Conservation (phyloP, 257 asterid genomes). For the Rhazya stricta region DNA sequence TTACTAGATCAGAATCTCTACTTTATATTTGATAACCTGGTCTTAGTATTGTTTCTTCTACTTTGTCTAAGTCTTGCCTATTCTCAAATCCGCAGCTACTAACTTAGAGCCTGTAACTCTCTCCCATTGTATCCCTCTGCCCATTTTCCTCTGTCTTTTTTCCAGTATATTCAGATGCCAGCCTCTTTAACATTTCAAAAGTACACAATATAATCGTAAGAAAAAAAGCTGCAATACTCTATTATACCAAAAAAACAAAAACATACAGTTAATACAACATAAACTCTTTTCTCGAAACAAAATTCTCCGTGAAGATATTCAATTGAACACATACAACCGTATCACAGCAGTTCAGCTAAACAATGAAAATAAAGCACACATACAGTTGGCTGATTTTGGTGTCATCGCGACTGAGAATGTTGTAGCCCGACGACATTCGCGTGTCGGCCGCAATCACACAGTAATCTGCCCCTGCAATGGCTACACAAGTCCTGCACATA, state of each 20-base stretch:
- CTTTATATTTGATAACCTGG: background rate
- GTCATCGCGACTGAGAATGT: constrained; percentile 72
- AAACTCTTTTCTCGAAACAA: background rate
- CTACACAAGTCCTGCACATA: constrained; percentile 66
- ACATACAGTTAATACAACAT: background rate
- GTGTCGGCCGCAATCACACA: constrained; percentile 90
- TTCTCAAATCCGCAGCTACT: too few species aligned
- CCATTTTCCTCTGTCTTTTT: too few species aligned
- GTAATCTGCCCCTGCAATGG: constrained; percentile 84
- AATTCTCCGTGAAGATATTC: background rate
- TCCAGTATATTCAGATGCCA: too few species aligned
- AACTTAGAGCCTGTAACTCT: too few species aligned
- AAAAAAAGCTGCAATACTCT: background rate
- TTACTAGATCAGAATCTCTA: too few species aligned
- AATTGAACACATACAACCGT: background rate
- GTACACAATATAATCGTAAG: background rate
- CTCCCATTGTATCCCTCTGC: too few species aligned
- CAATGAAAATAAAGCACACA: background rate
- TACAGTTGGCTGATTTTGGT: constrained; percentile 71
- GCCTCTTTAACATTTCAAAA: too few species aligned
- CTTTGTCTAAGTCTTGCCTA: too few species aligned
- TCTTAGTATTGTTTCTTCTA: background rate
- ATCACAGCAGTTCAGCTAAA: background rate
- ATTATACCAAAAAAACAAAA: background rate
- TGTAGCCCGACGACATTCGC: constrained; percentile 70